Base-by-base conservation (phyloP, 768 basidiomycete genomes). In the Fomitopsis serialis region DNA sequence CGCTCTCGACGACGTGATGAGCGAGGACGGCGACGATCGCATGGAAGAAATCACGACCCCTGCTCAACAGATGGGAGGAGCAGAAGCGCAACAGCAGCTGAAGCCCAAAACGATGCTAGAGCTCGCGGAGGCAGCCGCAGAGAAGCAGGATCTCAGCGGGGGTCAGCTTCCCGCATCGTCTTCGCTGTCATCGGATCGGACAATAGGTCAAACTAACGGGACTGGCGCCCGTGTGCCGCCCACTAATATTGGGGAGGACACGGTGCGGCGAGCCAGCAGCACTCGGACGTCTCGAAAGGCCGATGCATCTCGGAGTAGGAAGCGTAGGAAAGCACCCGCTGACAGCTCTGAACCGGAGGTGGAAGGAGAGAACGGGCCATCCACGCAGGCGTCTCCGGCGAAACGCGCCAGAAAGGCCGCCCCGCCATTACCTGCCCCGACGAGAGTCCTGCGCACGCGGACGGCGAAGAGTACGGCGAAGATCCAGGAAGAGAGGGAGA, bases 51-150 rank as follows among this genome's bases (percentile, higher is more conserved):
- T 58, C 24, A 48, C 23, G 34, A 46, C 29, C 35, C 15, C 44
- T 23, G n/a, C 53, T 43, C 27, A 40, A 35, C 45, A 37, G 21
- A 40, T 36, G 27, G 21, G 17, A 15, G 32, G 8, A 11, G 25
- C 50, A 21, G 52, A 48, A n/a, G n/a, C n/a, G 15, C 55, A 12
- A 56, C 52, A 21, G 53, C 60, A 44, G 54, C 55, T 48, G 57
- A 64, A 57, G 12, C 79, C 83, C 13, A 85, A 78, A 67, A 81
- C 84, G 17, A 82, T 89, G 84, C 72, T 73, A 27, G 77, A 87
- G 58, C 71, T 88, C 55, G 84, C 83, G 11, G 81, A 82, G 54
- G 76, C 72, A 45, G 57, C 63, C 27, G 54, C 64, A 10, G 59
- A 46, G 21, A 47, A 24, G 21, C 48, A 59, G 35, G 45, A 44